These are phyloP conservation scores for Exutisphaerella laricina DNA, from an alignment of 2,329 filamentous ascomycete genomes.

Conservation along the genomic window DNA sequence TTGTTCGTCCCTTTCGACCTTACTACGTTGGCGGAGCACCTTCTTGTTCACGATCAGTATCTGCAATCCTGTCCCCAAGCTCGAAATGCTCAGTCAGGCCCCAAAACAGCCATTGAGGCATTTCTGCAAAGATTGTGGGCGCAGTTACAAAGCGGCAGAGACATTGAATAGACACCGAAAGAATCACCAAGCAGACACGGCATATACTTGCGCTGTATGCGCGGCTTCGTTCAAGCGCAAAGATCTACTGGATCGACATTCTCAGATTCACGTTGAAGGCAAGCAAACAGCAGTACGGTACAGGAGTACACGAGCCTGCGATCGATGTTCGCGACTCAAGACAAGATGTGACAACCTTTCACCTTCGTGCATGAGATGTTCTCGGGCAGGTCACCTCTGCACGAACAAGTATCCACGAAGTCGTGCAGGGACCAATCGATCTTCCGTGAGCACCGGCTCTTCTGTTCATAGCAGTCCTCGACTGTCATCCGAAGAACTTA, in stretches of 20 bases:
- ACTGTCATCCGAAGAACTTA: slow-evolving; percentile 4
- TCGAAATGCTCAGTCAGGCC: slow-evolving; percentile 1
- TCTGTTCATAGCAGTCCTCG: slow-evolving; percentile 11
- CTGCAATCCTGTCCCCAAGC: background rate
- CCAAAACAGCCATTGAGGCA: slow-evolving; percentile 10
- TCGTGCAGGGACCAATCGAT: slow-evolving; percentile 15
- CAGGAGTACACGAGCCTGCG: slow-evolving; percentile 17
- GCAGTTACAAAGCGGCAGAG: slow-evolving; percentile 20
- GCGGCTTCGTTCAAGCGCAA: slow-evolving; percentile 21
- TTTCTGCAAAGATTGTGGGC: slow-evolving; percentile 17
- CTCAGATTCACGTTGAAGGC: slow-evolving; percentile 16
- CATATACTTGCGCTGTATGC: slow-evolving; percentile 17
- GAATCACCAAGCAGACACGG: slow-evolving; percentile 15
- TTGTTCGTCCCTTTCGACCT: no score
- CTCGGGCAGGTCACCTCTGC: slow-evolving; percentile 14
- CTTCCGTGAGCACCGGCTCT: slow-evolving; percentile 4
- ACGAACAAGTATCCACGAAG: slow-evolving; percentile 12
- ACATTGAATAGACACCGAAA: slow-evolving; percentile 20
- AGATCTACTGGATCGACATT: slow-evolving; percentile 20
- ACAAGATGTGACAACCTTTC: slow-evolving; percentile 19
- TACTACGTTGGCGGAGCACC: background rate
- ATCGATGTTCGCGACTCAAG: slow-evolving; percentile 20
- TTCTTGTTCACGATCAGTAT: background rate
- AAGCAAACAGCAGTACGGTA: slow-evolving; percentile 7
- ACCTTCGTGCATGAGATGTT: slow-evolving; percentile 17